These are phyloP conservation scores for Aspergillus indologenus DNA, from an alignment of 495 filamentous ascomycete genomes.

Conservation along the genomic window DNA sequence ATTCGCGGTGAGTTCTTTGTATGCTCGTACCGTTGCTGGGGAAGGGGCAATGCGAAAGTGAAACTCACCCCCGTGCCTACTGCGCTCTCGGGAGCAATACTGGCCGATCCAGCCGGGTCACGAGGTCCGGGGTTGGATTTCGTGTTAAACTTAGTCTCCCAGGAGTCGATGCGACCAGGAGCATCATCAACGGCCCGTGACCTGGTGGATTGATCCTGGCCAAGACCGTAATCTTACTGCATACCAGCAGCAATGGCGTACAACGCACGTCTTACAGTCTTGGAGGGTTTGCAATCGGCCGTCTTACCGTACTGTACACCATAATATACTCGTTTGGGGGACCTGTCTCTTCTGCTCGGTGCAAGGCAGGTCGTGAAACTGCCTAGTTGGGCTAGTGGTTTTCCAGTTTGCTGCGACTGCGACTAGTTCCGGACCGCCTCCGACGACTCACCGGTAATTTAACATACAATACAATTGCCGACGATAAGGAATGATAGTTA, in stretches of 20 bases:
- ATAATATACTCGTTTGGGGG: no score
- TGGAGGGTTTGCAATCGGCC: no score
- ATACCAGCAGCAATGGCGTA: no score
- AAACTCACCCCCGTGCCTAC: not conserved
- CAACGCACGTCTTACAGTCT: no score
- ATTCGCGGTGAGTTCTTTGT: not conserved
- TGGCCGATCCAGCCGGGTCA: conserved; percentile 9
- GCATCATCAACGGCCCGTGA: not conserved
- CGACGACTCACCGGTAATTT: conserved; percentile 8
- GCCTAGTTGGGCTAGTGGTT: conserved; percentile 2
- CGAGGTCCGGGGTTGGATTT: conserved; percentile 18
- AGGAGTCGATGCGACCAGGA: not conserved
- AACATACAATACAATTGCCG: conserved; percentile 6
- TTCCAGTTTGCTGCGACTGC: not conserved
- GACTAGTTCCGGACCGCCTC: not conserved
- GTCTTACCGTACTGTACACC: no score
- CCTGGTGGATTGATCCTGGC: not conserved
- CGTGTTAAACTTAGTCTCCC: conserved; percentile 5
- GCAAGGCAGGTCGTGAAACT: not conserved
- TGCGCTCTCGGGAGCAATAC: not conserved
- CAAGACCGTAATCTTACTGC: not conserved
- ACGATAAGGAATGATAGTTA: not conserved
- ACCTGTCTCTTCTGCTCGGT: not conserved
- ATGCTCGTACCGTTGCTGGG: not conserved
- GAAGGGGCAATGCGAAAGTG: not conserved